Percentiles rank a stretch among this genome's conserved stretches.
phyloP scores from a whole-genome alignment of 768 basidiomycete species.

The Suillus discolor region DNA sequence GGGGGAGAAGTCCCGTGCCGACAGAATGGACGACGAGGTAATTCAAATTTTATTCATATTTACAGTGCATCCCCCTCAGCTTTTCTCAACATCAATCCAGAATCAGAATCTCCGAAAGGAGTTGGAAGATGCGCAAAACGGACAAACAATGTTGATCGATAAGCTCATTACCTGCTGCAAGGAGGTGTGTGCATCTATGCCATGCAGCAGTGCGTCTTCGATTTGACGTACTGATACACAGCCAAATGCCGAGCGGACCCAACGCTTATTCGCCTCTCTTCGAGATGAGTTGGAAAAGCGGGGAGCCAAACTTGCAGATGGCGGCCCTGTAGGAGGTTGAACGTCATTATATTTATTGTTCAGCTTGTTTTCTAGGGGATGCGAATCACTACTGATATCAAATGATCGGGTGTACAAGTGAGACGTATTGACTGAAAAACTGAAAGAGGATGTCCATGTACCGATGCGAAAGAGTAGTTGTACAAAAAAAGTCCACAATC shows the following conservation, averaged over 20 bases:
- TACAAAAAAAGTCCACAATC: constrained; percentile 7
- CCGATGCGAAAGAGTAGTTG: constrained; percentile 8
- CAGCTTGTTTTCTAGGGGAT: neutral
- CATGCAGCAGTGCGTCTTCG: constrained; percentile 11
- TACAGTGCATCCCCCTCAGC: neutral
- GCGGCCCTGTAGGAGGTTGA: constrained; percentile 46
- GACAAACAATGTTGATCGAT: constrained; percentile 80
- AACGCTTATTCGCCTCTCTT: constrained; percentile 76
- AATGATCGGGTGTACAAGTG: constrained; percentile 12
- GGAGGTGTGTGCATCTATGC: constrained; percentile 57
- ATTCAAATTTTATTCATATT: constrained; percentile 22
- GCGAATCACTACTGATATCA: constrained; percentile 16
- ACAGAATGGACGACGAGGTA: constrained; percentile 77
- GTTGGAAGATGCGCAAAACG: constrained; percentile 77
- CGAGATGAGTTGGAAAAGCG: constrained; percentile 84
- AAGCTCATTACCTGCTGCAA: constrained; percentile 85
- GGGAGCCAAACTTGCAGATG: constrained; percentile 47
- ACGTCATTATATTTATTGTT: constrained; percentile 16
- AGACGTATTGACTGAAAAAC: constrained; percentile 7
- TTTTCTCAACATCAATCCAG: constrained; percentile 37
- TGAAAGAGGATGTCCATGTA: constrained; percentile 9
- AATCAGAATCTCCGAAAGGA: constrained; percentile 71
- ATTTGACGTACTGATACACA: constrained; percentile 41
- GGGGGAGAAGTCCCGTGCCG: constrained; percentile 67
- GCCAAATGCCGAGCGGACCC: constrained; percentile 84